phyloP scores from a whole-genome alignment of 2,329 filamentous ascomycete species.

The Penicillium sp. region DNA sequence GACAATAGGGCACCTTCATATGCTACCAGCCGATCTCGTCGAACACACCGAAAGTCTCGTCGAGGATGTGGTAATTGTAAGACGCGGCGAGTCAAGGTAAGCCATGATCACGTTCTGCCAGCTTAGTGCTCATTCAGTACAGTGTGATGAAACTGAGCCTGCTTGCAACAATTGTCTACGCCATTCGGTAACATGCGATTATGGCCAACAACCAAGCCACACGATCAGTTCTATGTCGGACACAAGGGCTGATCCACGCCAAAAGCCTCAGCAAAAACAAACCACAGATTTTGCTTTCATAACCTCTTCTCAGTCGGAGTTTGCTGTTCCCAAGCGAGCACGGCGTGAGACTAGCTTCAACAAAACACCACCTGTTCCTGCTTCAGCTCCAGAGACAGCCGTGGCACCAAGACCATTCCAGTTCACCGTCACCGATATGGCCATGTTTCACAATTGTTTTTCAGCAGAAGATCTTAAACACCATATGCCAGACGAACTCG shows the following conservation, averaged over 20 bases:
- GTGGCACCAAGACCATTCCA: constrained; percentile 11
- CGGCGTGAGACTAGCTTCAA: not conserved
- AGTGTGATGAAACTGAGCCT: constrained; percentile 17
- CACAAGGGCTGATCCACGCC: not conserved
- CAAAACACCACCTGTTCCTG: not conserved
- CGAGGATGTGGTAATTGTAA: constrained; percentile 17
- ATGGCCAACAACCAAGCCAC: not conserved
- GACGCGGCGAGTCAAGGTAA: constrained; percentile 15
- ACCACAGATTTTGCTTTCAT: not conserved
- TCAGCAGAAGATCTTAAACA: constrained; percentile 10
- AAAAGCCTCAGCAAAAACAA: not conserved
- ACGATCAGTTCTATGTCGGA: not conserved
- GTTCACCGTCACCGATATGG: constrained; percentile 16
- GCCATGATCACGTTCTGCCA: not conserved
- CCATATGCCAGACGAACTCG: not conserved
- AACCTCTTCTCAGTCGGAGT: not conserved
- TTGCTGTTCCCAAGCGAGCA: not conserved
- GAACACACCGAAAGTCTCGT: constrained; percentile 15
- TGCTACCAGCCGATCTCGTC: constrained; percentile 3
- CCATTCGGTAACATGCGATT: constrained; percentile 13
- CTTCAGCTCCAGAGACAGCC: not conserved
- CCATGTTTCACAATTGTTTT: constrained; percentile 16
- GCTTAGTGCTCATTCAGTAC: not conserved
- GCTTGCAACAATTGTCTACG: constrained; percentile 12
- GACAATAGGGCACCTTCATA: not conserved